Evolutionary conservation across 2,329 filamentous ascomycete species (phyloP).

Genomic region (Zelopaecilomyces penicillatus): DNA sequence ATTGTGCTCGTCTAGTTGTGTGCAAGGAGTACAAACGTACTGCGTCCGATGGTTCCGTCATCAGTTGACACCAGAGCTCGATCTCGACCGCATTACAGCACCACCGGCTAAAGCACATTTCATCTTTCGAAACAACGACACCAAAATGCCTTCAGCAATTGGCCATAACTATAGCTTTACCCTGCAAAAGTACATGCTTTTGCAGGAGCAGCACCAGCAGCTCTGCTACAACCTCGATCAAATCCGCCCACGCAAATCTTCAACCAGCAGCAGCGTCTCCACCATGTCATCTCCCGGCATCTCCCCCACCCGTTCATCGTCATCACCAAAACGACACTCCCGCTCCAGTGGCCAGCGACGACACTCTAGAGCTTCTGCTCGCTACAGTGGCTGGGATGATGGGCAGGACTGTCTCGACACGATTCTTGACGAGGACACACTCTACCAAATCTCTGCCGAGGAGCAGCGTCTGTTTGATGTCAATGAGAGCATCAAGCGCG

Average conservation of each 20-base stretch:
- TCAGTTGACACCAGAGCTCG: conserved; percentile 8
- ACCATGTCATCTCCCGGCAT: conserved; percentile 45
- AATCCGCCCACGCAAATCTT: conserved; percentile 34
- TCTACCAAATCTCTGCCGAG: conserved; percentile 41
- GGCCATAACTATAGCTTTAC: conserved; percentile 35
- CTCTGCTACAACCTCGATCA: conserved; percentile 43
- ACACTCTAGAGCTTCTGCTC: conserved; percentile 18
- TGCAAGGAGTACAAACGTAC: neutral
- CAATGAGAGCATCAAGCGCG: conserved; percentile 54
- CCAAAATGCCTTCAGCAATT: conserved; percentile 21
- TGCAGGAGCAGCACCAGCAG: conserved; percentile 47
- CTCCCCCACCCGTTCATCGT: conserved; percentile 50
- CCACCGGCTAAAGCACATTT: conserved; percentile 2
- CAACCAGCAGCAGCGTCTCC: conserved; percentile 24
- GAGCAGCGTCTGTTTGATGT: conserved; percentile 47
- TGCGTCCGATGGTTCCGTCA: conserved; percentile 24
- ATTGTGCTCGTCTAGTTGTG: no score
- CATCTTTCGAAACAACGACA: neutral
- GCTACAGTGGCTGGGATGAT: conserved; percentile 27
- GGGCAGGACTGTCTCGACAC: conserved; percentile 24
- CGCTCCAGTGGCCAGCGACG: conserved; percentile 9
- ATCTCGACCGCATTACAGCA: conserved; percentile 9
- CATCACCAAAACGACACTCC: conserved; percentile 35
- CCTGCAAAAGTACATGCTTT: conserved; percentile 45
- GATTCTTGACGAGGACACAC: conserved; percentile 38